phyloP scores from a whole-genome alignment of 306 rosid species.

The Prosopis cineraria region DNA sequence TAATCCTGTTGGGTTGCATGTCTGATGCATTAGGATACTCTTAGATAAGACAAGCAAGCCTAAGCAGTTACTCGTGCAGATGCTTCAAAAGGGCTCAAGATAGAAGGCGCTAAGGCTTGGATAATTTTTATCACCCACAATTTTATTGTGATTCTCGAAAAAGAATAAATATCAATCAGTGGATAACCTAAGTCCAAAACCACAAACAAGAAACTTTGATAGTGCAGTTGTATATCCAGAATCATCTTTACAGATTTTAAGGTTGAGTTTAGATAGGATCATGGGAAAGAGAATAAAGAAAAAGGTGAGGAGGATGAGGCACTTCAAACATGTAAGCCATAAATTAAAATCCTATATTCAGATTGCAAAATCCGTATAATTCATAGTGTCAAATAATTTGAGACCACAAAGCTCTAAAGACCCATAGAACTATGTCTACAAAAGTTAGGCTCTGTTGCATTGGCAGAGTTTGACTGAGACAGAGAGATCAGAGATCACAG shows the following conservation, averaged over 20 bases:
- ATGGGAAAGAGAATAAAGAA: background rate
- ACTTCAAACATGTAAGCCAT: background rate
- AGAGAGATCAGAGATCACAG: background rate
- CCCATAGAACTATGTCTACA: background rate
- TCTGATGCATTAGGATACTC: background rate
- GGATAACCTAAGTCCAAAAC: background rate
- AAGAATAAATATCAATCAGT: constrained; percentile 2
- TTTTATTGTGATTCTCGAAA: background rate
- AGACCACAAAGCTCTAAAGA: background rate
- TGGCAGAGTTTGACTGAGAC: background rate
- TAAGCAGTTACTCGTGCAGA: background rate
- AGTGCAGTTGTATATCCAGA: background rate
- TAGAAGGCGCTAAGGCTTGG: background rate
- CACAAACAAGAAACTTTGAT: background rate
- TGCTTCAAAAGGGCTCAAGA: background rate
- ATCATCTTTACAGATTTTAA: background rate
- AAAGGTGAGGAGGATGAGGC: background rate
- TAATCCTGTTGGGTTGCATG: background rate
- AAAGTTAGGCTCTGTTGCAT: background rate
- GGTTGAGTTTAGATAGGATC: background rate
- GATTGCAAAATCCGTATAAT: background rate
- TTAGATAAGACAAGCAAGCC: background rate
- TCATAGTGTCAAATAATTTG: background rate
- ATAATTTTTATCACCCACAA: background rate
- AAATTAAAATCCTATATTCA: background rate